Evolutionary conservation across 2,329 filamentous ascomycete genomes (phyloP), one percentile per base, ranked within the genome.

Genomic region (Mycosphaerella sp.): DNA sequence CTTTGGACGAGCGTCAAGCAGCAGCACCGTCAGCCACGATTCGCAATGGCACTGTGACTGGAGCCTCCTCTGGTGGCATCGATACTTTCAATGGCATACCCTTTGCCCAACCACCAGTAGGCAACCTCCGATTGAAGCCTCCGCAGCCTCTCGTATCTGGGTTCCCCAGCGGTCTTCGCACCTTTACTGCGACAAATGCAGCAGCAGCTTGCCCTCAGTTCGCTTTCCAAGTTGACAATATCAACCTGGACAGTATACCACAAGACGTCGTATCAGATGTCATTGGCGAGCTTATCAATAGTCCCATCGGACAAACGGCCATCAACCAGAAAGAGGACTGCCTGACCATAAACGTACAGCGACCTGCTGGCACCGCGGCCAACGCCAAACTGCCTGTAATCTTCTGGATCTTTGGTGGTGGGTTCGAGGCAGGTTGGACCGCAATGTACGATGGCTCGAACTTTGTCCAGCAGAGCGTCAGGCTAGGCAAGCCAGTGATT

Each of bases 1-100:
- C 39, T 10, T 9, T 41, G 16, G 39, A 41, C 4, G 39, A 41
- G 9, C 39, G 39, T 21, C 39, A 41, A 25, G 39, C 39, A 25
- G 17, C 39, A 41, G 39, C 16, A 41, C 54, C 54, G 7, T 51
- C 54, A 7, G 56, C 54, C 2, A 69, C 74, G 13, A 76, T 82
- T 32, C 68, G 75, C 1, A 74, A 77, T 39, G 82, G 79, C 34
- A 84, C 77, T 4, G 70, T 86, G 30, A 65, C 77, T 37, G 81
- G 81, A 34, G 66, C 64, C 50, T 68, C 59, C 53, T 63, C 67
- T 2, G 61, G 65, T 2, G 68, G 69, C 21, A 75, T 88, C 16
- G 86, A 91, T 51, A 79, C 74, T 21, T 90, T 87, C 71, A 81
- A 78, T 49, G 86, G 83, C 17, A 87, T 93, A 50, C 87, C 86